Evolutionary conservation across 192 early-diverging fungal genomes (phyloP).

Genomic region (Gryganskiella cystojenkinii): DNA sequence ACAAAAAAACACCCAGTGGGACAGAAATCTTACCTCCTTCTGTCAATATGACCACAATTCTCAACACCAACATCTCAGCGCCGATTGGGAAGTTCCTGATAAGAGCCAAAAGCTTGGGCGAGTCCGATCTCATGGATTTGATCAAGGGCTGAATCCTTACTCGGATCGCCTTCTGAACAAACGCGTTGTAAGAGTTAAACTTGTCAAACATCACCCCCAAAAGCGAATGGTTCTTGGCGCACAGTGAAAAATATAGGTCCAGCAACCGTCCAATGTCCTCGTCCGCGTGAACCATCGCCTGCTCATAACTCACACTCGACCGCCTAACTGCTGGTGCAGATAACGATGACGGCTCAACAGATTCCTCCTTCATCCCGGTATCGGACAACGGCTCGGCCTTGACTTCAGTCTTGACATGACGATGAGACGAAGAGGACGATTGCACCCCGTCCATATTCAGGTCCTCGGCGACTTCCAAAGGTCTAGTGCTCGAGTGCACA

Average conservation of each 20-base stretch:
- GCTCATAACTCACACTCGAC: slow-evolving; percentile 4
- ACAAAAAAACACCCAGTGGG: not conserved
- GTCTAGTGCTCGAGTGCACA: not conserved
- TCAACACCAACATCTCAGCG: slow-evolving; percentile 72
- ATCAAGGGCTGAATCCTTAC: slow-evolving; percentile 73
- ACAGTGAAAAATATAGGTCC: slow-evolving; percentile 83
- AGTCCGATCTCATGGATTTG: slow-evolving; percentile 68
- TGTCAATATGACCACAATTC: slow-evolving; percentile 70
- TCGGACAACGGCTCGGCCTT: slow-evolving; percentile 8
- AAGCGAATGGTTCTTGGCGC: slow-evolving; percentile 77
- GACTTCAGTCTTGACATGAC: slow-evolving; percentile 21
- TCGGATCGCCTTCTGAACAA: slow-evolving; percentile 64
- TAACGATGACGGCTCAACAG: slow-evolving; percentile 60
- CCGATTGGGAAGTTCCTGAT: slow-evolving; percentile 78
- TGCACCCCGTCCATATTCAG: slow-evolving; percentile 10
- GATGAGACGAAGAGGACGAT: too few relatives aligned
- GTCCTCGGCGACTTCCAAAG: not conserved
- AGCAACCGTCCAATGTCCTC: slow-evolving; percentile 72
- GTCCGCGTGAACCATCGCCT: slow-evolving; percentile 59
- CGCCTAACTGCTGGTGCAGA: slow-evolving; percentile 20
- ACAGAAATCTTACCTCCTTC: slow-evolving; percentile 61
- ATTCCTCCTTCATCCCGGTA: not conserved
- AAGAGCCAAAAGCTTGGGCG: slow-evolving; percentile 61
- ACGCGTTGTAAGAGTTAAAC: slow-evolving; percentile 34
- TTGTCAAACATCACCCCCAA: slow-evolving; percentile 53